phyloP scores from a whole-genome alignment of 2,329 filamentous ascomycete species.

The Fusarium circinatum region DNA sequence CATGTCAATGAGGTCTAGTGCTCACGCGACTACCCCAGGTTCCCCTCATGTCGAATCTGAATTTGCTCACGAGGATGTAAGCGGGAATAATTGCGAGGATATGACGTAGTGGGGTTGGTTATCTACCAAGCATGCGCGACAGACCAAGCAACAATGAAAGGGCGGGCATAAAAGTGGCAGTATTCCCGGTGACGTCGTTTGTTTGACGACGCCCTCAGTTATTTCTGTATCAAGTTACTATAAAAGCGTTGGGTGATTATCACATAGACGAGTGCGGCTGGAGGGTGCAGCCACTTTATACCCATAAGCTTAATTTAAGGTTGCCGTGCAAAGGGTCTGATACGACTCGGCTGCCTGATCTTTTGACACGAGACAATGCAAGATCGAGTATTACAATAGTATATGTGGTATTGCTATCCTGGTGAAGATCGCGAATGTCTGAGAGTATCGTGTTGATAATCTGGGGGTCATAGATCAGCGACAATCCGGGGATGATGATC shows the following conservation, averaged over 20 bases:
- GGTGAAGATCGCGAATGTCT: not conserved
- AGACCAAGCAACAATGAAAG: not conserved
- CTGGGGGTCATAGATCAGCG: not conserved
- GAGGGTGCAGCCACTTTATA: not conserved
- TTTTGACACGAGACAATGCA: not conserved
- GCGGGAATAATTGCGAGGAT: not conserved
- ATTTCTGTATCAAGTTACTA: fast-evolving
- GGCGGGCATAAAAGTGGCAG: not conserved
- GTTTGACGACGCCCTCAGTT: not conserved
- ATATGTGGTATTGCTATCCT: not conserved
- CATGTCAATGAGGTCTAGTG: not conserved
- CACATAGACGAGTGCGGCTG: not conserved
- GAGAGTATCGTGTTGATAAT: not conserved
- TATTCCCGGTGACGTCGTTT: not conserved
- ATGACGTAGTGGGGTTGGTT: not conserved
- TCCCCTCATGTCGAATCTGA: not conserved
- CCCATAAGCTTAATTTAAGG: constrained; percentile 26
- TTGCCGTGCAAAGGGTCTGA: not conserved
- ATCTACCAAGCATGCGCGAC: not conserved
- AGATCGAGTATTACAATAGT: not conserved
- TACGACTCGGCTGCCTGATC: not conserved
- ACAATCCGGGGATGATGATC: not conserved
- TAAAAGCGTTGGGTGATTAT: not conserved
- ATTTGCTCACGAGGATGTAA: not conserved
- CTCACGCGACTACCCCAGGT: not conserved